A percentile compares a stretch with the other conserved stretches of the same genome.
Evolutionary conservation across 257 asterid genomes (phyloP).

Genomic region (Plantago major): DNA sequence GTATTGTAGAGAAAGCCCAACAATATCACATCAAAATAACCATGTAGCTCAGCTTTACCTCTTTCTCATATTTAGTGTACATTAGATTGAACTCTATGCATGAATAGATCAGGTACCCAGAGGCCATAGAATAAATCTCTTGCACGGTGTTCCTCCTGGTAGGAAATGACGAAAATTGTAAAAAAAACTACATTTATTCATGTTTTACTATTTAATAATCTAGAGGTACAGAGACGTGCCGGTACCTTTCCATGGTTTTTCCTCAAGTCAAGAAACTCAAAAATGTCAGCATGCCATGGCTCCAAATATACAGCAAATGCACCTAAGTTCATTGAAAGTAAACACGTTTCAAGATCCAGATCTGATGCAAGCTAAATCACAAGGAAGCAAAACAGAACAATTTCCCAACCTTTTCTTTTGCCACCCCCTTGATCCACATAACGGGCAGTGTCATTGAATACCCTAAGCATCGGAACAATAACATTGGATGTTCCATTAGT

Average conservation of each 20-base stretch:
- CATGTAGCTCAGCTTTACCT: slow-evolving; percentile 34
- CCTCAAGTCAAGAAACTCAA: slow-evolving; percentile 84
- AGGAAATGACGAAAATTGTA: slow-evolving; percentile 4
- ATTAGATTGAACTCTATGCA: slow-evolving; percentile 74
- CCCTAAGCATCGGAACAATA: slow-evolving; percentile 93
- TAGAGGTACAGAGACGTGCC: neutral
- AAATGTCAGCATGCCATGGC: slow-evolving; percentile 96
- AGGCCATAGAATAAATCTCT: slow-evolving; percentile 91
- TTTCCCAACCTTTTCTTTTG: slow-evolving; percentile 76
- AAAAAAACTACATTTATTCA: neutral
- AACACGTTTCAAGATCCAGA: slow-evolving; percentile 11
- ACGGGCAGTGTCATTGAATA: slow-evolving; percentile 92
- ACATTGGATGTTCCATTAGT: slow-evolving; percentile 97
- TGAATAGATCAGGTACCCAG: slow-evolving; percentile 93
- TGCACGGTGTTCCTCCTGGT: slow-evolving; percentile 89
- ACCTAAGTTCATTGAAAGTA: slow-evolving; percentile 38
- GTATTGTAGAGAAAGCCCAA: neutral
- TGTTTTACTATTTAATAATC: neutral
- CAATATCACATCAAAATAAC: neutral
- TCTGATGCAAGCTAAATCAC: neutral
- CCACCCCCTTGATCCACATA: slow-evolving; percentile 99
- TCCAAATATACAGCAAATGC: slow-evolving; percentile 98
- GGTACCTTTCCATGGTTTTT: slow-evolving; percentile 95
- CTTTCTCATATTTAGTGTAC: slow-evolving; percentile 65
- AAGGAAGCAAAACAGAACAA: neutral